Evolutionary conservation across 139 green algal species (phyloP), one percentile per base, ranked within the genome.

Genomic region (Mesotaenium endlicherianum): DNA sequence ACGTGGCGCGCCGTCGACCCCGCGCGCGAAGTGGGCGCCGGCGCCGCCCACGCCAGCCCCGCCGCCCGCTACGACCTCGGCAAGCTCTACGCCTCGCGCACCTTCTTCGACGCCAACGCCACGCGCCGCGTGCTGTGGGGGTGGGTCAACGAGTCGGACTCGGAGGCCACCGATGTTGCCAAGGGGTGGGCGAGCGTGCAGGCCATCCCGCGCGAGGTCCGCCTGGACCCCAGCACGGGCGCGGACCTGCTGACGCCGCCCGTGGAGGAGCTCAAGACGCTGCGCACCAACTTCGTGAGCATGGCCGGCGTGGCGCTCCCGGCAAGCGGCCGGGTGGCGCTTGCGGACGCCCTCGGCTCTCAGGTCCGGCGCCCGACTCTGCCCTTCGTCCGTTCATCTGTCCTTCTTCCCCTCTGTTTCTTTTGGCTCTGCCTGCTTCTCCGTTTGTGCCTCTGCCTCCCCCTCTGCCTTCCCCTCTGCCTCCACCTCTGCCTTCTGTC

Each of bases 51-150:
- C 26, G 26, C 26, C 53, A 64, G 53, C 53, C 26, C 53, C 26
- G 53, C 26, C 26, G 26, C n/a, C n/a, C n/a, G n/a, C n/a, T 86
- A 86, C 70, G 80, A 86, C 34, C 58, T 68, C 14, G 80, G 80
- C 8, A 59, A 80, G 68, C 85, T 84, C 68, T 86, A 86, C 45
- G 80, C 80, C 36, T 86, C 80, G 2, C 85, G 85, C 47, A 64
- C 80, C 26, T 86, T 86, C 42, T 86, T 74, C 47, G 80, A 86
- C 71, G 30, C 70, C 2, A 17, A 44, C 2, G 50, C 2, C 3
- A 16, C 31, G 4, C 80, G 80, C 30, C 26, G 70, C 36, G 49
- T 86, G 30, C 34, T 86, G 26, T 70, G 47, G 68, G 80, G 80
- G 14, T 86, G 80, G 80, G 80, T 84, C 14, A 70, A 72, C 36